Percentiles rank a stretch among this genome's conserved stretches.
Evolutionary conservation across 2,329 filamentous ascomycete species (phyloP).

Genomic region (Dactylonectria macrodidyma): DNA sequence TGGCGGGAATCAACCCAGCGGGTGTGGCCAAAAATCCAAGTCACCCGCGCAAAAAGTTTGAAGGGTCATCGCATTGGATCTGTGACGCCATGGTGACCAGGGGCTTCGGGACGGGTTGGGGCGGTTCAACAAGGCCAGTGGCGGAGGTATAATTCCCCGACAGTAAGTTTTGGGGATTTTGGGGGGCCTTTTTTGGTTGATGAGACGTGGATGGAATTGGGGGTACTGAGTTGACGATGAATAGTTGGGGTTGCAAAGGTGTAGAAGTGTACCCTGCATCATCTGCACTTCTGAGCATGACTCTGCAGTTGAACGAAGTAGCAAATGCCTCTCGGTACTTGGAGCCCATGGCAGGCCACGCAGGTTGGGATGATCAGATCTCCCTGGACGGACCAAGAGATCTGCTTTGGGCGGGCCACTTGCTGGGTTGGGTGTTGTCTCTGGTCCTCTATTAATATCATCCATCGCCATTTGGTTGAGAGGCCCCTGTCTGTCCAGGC

Average conservation of each 20-base stretch:
- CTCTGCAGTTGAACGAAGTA: not conserved
- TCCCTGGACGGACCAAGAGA: conserved; percentile 5
- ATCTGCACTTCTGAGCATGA: too few relatives aligned
- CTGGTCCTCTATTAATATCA: not conserved
- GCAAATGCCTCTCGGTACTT: not conserved
- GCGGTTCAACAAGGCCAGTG: conserved; percentile 30
- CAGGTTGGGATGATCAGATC: conserved; percentile 14
- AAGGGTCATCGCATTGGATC: conserved; percentile 15
- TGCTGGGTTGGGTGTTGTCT: conserved; percentile 4
- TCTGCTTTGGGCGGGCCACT: conserved; percentile 15
- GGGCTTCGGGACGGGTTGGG: conserved; percentile 35
- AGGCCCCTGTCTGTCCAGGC: not conserved
- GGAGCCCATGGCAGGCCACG: conserved; percentile 11
- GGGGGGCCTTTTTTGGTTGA: not conserved
- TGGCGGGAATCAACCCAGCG: conserved; percentile 28
- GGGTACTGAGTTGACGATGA: not conserved
- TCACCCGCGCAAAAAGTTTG: conserved; percentile 31
- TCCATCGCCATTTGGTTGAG: not conserved
- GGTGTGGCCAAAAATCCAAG: conserved; percentile 30
- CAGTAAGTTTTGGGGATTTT: not conserved
- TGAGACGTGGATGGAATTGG: not conserved
- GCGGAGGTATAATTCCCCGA: conserved; percentile 18
- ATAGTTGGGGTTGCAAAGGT: conserved; percentile 2
- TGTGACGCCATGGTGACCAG: conserved; percentile 38
- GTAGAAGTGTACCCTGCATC: not conserved